A percentile compares a stretch with the other conserved stretches of the same genome.
These are phyloP conservation scores for Aspergillus nanangensis DNA, from an alignment of 495 filamentous ascomycete genomes.

Conservation along the genomic window DNA sequence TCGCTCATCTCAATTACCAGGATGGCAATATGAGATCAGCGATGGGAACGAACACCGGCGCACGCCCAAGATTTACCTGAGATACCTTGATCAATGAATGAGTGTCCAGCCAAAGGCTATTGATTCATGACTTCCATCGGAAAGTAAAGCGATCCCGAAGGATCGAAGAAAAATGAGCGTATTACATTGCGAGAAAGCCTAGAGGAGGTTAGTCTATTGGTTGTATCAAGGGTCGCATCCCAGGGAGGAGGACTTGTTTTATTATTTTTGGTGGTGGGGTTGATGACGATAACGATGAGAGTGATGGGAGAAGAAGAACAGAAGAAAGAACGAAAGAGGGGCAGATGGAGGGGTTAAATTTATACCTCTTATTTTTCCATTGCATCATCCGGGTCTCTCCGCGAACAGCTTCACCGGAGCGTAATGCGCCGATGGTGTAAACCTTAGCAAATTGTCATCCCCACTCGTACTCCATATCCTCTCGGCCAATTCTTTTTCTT, in stretches of 20 bases:
- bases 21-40: too few species aligned
- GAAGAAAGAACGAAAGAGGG: slow-evolving; percentile 2
- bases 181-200: slow-evolving; percentile 20
- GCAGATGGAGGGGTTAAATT: slow-evolving; percentile 11
- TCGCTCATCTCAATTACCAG: not conserved
- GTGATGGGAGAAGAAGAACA: slow-evolving; percentile 3
- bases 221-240: not conserved
- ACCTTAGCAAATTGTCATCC: slow-evolving; percentile 7
- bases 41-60: slow-evolving; percentile 66
- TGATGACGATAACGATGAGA: too few species aligned
- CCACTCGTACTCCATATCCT: slow-evolving; percentile 19
- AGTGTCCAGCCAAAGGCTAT: slow-evolving; percentile 32
- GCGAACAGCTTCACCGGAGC: not conserved
- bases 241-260: slow-evolving; percentile 18
- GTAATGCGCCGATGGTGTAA: not conserved
- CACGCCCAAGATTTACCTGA: slow-evolving; percentile 59
- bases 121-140: slow-evolving; percentile 37
- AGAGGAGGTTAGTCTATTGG: slow-evolving; percentile 12
- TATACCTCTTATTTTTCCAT: not conserved
- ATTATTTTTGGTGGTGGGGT: too few species aligned
- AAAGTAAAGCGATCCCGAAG: not conserved
- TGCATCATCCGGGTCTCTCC: not conserved
- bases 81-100: slow-evolving; percentile 56
- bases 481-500: slow-evolving; percentile 56
- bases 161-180: slow-evolving; percentile 6